These are phyloP conservation scores for Dichomitus squalens DNA, from an alignment of 1,284 basidiomycete genomes.

Conservation along the genomic window DNA sequence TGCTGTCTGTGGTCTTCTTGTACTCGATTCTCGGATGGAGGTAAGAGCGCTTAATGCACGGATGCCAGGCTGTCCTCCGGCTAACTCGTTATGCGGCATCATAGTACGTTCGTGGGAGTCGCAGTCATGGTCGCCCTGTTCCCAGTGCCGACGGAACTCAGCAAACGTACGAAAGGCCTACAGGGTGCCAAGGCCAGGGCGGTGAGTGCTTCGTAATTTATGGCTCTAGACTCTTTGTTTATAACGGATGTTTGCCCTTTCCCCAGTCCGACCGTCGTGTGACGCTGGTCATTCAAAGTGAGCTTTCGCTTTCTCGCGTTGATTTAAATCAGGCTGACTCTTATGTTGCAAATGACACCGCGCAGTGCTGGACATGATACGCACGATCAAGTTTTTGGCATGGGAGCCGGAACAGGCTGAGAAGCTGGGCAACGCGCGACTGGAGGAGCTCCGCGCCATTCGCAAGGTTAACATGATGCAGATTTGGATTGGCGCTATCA, in stretches of 20 bases:
- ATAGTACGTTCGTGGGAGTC: constrained; percentile 49
- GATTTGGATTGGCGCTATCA: constrained; percentile 9
- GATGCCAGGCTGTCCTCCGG: background rate
- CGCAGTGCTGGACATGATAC: constrained; percentile 10
- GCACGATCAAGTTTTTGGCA: constrained; percentile 9
- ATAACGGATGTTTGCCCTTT: constrained; percentile 15
- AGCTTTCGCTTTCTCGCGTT: background rate
- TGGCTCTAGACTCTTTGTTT: constrained; percentile 19
- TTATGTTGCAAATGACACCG: background rate
- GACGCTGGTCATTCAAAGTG: constrained; percentile 5
- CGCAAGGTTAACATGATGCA: constrained; percentile 5
- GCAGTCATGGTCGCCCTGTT: constrained; percentile 48
- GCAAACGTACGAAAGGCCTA: constrained; percentile 15
- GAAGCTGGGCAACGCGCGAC: background rate
- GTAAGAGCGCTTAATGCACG: constrained; percentile 23
- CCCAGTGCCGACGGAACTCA: constrained; percentile 46
- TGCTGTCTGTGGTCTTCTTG: constrained; percentile 43
- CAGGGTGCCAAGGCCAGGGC: constrained; percentile 17
- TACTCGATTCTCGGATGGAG: constrained; percentile 48
- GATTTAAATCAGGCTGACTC: background rate
- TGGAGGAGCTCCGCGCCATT: constrained; percentile 4
- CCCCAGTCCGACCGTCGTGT: constrained; percentile 7
- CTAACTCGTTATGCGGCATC: background rate
- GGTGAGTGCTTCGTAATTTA: constrained; percentile 22
- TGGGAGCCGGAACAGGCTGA: constrained; percentile 5